Percentiles rank a stretch among this genome's conserved stretches.
Conservation (phyloP, 2,329 filamentous ascomycete genomes). For the Tolypocladium ovalisporum region DNA sequence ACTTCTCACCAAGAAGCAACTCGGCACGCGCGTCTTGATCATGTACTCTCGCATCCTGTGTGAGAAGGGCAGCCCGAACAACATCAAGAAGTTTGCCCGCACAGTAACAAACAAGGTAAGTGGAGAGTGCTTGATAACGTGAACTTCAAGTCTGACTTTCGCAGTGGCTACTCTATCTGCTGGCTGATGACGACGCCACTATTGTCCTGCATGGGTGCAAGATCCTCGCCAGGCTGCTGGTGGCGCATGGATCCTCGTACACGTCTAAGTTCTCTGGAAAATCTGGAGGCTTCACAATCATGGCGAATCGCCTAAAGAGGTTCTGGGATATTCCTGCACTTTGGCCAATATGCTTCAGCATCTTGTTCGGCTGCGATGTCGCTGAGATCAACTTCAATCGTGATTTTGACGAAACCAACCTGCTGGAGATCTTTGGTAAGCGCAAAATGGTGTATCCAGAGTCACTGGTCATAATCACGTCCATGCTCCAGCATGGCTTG, state of each 20-base stretch:
- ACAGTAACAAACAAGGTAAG: constrained; percentile 88
- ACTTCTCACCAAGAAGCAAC: constrained; percentile 51
- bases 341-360: constrained; percentile 81
- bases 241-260: constrained; percentile 72
- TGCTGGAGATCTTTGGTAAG: constrained; percentile 64
- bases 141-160: constrained; percentile 6
- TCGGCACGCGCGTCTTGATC: constrained; percentile 64
- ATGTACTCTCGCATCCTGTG: constrained; percentile 74
- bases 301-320: constrained; percentile 68
- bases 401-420: constrained; percentile 61
- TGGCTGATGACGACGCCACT: constrained; percentile 76
- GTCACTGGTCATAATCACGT: constrained; percentile 65
- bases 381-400: constrained; percentile 62
- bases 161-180: constrained; percentile 82
- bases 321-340: constrained; percentile 83
- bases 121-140: not conserved
- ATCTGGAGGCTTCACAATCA: constrained; percentile 76
- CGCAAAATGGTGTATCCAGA: constrained; percentile 65
- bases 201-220: constrained; percentile 72
- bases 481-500: constrained; percentile 80
- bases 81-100: constrained; percentile 79
- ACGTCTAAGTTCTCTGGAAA: constrained; percentile 75
- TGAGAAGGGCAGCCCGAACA: constrained; percentile 53
- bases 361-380: constrained; percentile 78
- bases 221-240: constrained; percentile 72